Evolutionary conservation across 1,284 basidiomycete genomes (phyloP).

Genomic region (Microbotryum scabiosae): DNA sequence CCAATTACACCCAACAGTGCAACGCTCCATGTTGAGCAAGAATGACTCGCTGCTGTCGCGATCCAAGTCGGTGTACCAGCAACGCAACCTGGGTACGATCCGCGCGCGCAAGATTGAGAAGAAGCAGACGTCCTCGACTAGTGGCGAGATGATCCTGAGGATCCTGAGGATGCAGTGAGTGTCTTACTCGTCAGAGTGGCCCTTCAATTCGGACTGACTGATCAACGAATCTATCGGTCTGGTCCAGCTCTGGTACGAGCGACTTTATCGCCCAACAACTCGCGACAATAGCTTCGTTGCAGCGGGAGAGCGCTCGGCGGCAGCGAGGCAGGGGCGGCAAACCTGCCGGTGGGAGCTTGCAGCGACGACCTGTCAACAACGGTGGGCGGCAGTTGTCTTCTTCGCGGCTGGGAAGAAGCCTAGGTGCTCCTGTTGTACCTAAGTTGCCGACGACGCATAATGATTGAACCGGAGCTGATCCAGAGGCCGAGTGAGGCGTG

Average conservation of each 20-base stretch:
- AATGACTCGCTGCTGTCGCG: constrained; percentile 54
- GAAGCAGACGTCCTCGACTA: constrained; percentile 56
- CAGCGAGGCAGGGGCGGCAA: no score
- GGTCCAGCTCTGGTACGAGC: constrained; percentile 59
- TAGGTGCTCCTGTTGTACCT: no score
- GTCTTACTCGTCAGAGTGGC: constrained; percentile 6
- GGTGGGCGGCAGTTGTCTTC: no score
- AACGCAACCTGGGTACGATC: constrained; percentile 86
- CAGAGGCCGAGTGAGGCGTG: no score
- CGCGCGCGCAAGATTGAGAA: constrained; percentile 89
- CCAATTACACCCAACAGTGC: constrained; percentile 10
- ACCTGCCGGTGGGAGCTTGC: no score
- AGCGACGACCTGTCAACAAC: no score
- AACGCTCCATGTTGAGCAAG: constrained; percentile 49
- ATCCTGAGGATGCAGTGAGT: constrained; percentile 67
- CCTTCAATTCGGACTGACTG: neutral
- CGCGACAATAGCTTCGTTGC: constrained; percentile 22
- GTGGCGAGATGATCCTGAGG: constrained; percentile 79
- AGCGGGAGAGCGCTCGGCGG: no score
- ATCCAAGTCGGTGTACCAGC: constrained; percentile 83
- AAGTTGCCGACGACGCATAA: no score
- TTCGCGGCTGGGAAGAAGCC: no score
- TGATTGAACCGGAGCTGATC: no score
- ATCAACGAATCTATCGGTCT: neutral
- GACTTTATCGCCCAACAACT: constrained; percentile 81